Conservation (phyloP, 2,329 filamentous ascomycete genomes). For the Colletotrichum chlorophyti region DNA sequence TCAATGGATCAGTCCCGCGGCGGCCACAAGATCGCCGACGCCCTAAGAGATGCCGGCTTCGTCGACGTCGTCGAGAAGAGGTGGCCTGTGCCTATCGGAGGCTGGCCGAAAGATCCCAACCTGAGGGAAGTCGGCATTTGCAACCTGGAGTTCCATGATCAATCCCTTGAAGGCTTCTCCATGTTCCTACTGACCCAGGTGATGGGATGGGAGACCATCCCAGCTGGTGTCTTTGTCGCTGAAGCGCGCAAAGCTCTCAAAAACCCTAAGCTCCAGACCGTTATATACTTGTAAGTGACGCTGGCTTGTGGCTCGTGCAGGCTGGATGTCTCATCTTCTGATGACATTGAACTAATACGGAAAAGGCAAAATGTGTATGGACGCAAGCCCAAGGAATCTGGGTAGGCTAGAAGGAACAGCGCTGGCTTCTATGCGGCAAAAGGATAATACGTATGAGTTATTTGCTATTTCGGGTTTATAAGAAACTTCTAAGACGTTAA, state of each 20-base stretch:
- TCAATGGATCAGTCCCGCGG: constrained; percentile 10
- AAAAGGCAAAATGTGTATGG: constrained; percentile 10
- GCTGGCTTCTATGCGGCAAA: too few relatives aligned
- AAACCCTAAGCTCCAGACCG: constrained; percentile 3
- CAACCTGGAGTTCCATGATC: constrained; percentile 33
- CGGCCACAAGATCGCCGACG: constrained; percentile 32
- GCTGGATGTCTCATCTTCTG: neutral
- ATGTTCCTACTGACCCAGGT: constrained; percentile 37
- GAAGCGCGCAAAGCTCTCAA: constrained; percentile 29
- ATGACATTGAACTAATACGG: neutral
- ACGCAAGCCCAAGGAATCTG: neutral
- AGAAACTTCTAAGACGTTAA: too few relatives aligned
- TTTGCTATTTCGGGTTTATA: too few relatives aligned
- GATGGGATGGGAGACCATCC: constrained; percentile 35
- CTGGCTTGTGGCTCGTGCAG: too few relatives aligned
- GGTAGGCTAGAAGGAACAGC: too few relatives aligned
- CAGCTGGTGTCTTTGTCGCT: constrained; percentile 33
- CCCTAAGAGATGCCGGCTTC: constrained; percentile 24
- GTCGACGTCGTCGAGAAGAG: constrained; percentile 22
- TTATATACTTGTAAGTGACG: constrained; percentile 11
- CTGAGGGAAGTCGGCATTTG: constrained; percentile 34
- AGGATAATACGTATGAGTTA: too few relatives aligned
- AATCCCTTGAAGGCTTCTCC: constrained; percentile 38
- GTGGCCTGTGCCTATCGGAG: constrained; percentile 33
- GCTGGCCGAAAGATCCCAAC: constrained; percentile 31